Evolutionary conservation across 164 flowering plant genomes (phyloP).

Genomic region (Houttuynia cordata): DNA sequence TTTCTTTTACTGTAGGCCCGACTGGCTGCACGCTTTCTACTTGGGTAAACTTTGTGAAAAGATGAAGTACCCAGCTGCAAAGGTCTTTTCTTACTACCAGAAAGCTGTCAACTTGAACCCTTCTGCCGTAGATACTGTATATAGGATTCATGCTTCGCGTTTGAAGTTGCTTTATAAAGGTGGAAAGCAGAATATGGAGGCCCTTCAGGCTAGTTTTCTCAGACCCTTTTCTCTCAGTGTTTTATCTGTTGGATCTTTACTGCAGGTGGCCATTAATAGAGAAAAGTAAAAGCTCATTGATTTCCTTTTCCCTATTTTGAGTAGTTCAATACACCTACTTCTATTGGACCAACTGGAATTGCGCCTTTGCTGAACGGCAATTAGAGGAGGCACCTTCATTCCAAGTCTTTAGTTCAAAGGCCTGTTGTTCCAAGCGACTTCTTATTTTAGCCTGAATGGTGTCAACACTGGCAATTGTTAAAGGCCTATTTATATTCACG

Average conservation of each 20-base stretch:
- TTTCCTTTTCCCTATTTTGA: too few species aligned
- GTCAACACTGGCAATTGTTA: too few species aligned
- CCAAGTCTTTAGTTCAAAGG: neutral
- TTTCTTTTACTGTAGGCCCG: slow-evolving; percentile 44
- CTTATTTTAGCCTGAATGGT: neutral
- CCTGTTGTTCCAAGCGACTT: neutral
- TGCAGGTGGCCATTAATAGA: too few species aligned
- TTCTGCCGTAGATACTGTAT: slow-evolving; percentile 89
- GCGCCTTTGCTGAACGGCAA: too few species aligned
- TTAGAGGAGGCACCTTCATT: neutral
- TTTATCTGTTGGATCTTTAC: too few species aligned
- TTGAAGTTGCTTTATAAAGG: slow-evolving; percentile 57
- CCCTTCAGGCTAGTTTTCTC: slow-evolving; percentile 44
- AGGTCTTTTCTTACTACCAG: slow-evolving; percentile 62
- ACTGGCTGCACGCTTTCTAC: slow-evolving; percentile 91
- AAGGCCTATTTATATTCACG: too few species aligned
- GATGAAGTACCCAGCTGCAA: slow-evolving; percentile 54
- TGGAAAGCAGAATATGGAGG: slow-evolving; percentile 51
- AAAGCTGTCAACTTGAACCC: slow-evolving; percentile 76
- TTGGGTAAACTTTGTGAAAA: slow-evolving; percentile 89
- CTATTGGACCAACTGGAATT: too few species aligned
- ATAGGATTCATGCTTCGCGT: slow-evolving; percentile 98
- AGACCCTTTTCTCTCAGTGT: neutral
- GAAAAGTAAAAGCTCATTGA: too few species aligned
- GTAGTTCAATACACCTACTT: too few species aligned